A percentile compares a stretch with the other conserved stretches of the same genome.
Conservation (phyloP, 257 asterid species). For the Plantago major region DNA sequence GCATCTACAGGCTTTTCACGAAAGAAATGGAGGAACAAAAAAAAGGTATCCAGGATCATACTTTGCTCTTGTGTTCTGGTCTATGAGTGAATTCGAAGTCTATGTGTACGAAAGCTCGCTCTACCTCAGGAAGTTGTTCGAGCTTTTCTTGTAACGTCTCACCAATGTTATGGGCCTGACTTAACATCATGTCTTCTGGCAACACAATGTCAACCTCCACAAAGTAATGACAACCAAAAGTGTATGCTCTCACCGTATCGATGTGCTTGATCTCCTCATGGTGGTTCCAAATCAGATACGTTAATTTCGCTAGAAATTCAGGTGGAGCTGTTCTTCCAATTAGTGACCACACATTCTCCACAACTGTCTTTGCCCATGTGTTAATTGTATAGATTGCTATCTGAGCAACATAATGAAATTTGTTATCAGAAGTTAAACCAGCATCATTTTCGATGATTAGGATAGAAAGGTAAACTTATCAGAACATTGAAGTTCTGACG, state of each 20-base stretch:
- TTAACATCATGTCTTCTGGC: slow-evolving; percentile 24
- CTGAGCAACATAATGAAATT: slow-evolving; percentile 15
- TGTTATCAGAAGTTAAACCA: not conserved
- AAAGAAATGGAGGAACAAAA: too few relatives aligned
- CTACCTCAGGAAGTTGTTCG: slow-evolving; percentile 27
- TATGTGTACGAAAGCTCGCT: slow-evolving; percentile 33
- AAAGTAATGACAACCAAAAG: slow-evolving; percentile 32
- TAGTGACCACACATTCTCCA: slow-evolving; percentile 25
- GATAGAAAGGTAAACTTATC: too few relatives aligned
- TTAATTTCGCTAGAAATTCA: slow-evolving; percentile 21
- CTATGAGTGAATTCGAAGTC: slow-evolving; percentile 32
- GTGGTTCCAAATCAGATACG: slow-evolving; percentile 31
- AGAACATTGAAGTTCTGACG: too few relatives aligned
- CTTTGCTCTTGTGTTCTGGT: slow-evolving; percentile 27
- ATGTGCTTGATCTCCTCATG: slow-evolving; percentile 24
- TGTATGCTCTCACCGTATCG: slow-evolving; percentile 31
- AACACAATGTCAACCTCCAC: slow-evolving; percentile 32
- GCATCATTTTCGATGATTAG: not conserved
- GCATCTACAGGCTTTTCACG: too few relatives aligned
- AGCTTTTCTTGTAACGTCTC: slow-evolving; percentile 33
- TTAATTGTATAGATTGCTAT: slow-evolving; percentile 30
- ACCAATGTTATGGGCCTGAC: slow-evolving; percentile 28
- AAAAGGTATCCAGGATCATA: slow-evolving; percentile 1
- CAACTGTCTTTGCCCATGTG: slow-evolving; percentile 29
- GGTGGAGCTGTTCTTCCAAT: slow-evolving; percentile 37